Evolutionary conservation across 768 basidiomycete species (phyloP), one percentile per base, ranked within the genome.

Genomic region (Russula sp.): DNA sequence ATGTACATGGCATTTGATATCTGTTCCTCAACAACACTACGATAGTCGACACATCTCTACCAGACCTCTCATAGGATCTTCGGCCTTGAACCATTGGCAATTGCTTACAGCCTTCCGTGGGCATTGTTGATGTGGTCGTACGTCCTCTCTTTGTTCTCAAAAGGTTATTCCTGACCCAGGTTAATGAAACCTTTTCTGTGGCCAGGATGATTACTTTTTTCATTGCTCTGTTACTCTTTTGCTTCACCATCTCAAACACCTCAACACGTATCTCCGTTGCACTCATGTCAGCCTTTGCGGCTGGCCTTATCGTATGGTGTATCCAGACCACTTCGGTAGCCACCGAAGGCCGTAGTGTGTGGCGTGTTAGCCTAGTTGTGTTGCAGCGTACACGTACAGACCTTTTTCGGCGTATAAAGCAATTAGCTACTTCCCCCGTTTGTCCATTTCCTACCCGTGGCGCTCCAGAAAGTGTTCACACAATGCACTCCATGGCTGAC

Each of bases 11-110:
- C 3, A 29, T 29, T 3, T 29, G 25, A 29, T 11, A 22, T 7
- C 7, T 45, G 5, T 47, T 0, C 29, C 5, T 14, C 8, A 18
- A 8, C 56, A 20, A 57, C 20, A 35, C 3, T 13, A 6, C 3
- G 25, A n/a, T 14, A 62, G 61, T 58, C 61, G 1, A 39, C 35
- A 9, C 61, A 63, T n/a, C 52, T 63, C 8, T 39, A 25, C n/a
- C 39, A n/a, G 32, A 48, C 43, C 29, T 14, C 14, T 6, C 41
- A 59, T 34, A 34, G 39, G n/a, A 41, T 41, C 39, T 41, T 41
- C 16, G 13, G 16, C 39, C 39, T 41, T 14, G 39, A 41, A 16
- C 39, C 39, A 5, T 13, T 41, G 11, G 39, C 39, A 13, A 41
- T 41, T 16, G 10, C 16, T 6, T 41, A 14, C 14, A 41, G 39